Conservation (phyloP, 176 grass and related monocot species). For the Tillandsia fasciculata region DNA sequence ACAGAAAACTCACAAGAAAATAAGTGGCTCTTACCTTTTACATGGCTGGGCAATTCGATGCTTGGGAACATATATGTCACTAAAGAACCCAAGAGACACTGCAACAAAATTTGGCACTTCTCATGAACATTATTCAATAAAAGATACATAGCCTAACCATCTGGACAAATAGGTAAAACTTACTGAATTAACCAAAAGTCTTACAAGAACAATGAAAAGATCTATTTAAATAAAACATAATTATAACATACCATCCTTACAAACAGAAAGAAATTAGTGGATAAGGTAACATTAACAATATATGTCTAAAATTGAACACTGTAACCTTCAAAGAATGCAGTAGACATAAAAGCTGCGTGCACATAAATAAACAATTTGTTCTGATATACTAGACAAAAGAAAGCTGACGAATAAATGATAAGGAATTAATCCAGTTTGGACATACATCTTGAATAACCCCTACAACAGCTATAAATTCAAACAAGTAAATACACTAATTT, state of each 20-base stretch:
- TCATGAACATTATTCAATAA: slow-evolving; percentile 12
- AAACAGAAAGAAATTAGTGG: too few relatives aligned
- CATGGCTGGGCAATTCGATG: slow-evolving; percentile 49
- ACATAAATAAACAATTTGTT: too few relatives aligned
- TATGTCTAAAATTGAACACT: background rate
- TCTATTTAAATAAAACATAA: background rate
- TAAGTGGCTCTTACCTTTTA: slow-evolving; percentile 32
- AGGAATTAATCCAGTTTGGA: too few relatives aligned
- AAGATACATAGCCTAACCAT: background rate
- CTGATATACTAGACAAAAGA: too few relatives aligned
- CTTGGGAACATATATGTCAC: slow-evolving; percentile 55
- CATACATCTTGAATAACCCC: background rate
- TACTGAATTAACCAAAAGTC: too few relatives aligned
- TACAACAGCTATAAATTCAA: background rate
- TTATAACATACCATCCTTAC: too few relatives aligned
- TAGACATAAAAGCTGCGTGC: too few relatives aligned
- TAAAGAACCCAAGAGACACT: slow-evolving; percentile 96
- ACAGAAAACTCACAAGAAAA: background rate
- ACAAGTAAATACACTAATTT: slow-evolving; percentile 2
- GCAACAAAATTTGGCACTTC: slow-evolving; percentile 17
- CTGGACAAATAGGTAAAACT: background rate
- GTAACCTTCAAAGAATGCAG: too few relatives aligned
- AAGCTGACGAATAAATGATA: background rate
- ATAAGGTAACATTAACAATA: background rate
- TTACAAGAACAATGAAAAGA: background rate